These are phyloP conservation scores for Tuber brumale DNA, from an alignment of 495 filamentous ascomycete genomes.

Conservation along the genomic window DNA sequence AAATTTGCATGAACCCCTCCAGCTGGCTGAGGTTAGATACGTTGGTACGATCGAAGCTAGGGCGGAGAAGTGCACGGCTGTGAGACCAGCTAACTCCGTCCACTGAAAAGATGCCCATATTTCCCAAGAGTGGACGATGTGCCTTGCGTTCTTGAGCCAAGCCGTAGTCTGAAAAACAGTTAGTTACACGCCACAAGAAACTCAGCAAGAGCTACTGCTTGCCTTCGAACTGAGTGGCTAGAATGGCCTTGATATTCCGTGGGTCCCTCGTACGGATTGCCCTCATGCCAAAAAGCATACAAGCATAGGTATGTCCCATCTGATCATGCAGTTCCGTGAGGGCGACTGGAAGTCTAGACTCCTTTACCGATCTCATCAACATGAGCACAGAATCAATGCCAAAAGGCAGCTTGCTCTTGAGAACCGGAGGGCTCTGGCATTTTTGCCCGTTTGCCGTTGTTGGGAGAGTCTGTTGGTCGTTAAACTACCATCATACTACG, in stretches of 20 bases:
- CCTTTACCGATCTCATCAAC: constrained; percentile 14
- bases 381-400: constrained; percentile 19
- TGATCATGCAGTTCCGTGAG: constrained; percentile 15
- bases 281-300: constrained; percentile 35
- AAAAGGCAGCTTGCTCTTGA: constrained; percentile 17
- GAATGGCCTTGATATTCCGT: constrained; percentile 45
- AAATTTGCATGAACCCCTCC: constrained; percentile 27
- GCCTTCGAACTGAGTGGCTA: constrained; percentile 45
- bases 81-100: constrained; percentile 51
- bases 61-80: constrained; percentile 53
- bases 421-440: constrained; percentile 20
- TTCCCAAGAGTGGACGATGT: constrained; percentile 46
- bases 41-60: constrained; percentile 51
- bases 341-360: constrained; percentile 17
- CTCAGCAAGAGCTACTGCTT: not conserved
- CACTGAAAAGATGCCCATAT: constrained; percentile 52
- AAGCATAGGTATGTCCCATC: constrained; percentile 20
- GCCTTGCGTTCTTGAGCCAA: constrained; percentile 43
- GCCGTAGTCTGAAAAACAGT: constrained; percentile 24
- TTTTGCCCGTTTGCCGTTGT: constrained; percentile 13
- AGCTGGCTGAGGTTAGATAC: constrained; percentile 30
- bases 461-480: not conserved
- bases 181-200: not conserved
- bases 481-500: not conserved
- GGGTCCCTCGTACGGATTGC: constrained; percentile 45